phyloP scores from a whole-genome alignment of 225 moss, liverwort and hornwort species.

The Marchantia paleacea region DNA sequence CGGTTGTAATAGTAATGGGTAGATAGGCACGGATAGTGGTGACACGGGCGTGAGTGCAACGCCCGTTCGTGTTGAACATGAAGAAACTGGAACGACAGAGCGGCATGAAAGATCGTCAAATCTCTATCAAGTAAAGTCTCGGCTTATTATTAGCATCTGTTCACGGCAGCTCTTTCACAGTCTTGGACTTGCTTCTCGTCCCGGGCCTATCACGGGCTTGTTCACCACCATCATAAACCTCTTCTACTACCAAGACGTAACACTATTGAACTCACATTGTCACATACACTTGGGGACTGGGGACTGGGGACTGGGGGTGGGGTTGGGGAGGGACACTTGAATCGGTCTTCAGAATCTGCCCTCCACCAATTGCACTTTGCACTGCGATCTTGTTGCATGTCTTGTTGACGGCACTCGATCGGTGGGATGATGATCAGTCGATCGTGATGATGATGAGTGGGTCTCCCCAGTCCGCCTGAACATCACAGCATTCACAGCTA shows the following conservation, averaged over 20 bases:
- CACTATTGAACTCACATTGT: background rate
- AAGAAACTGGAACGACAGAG: constrained; percentile 24
- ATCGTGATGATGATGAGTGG: background rate
- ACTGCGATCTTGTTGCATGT: background rate
- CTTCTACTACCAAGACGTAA: background rate
- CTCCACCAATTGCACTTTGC: background rate
- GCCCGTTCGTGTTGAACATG: background rate
- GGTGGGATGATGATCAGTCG: background rate
- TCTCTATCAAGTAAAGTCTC: constrained; percentile 20
- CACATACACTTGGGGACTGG: too few relatives aligned
- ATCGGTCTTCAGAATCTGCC: background rate
- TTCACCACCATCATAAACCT: background rate
- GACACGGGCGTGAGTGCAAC: background rate
- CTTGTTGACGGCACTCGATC: background rate
- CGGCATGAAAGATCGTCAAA: constrained; percentile 20
- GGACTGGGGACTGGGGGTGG: too few relatives aligned
- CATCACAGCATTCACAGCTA: background rate
- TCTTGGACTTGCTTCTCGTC: background rate
- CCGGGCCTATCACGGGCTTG: too few relatives aligned
- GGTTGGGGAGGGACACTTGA: background rate
- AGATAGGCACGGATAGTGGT: background rate
- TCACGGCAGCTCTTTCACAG: background rate
- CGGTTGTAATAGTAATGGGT: background rate
- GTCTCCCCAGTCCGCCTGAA: background rate
- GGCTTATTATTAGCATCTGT: background rate